Base-by-base conservation (phyloP, 202 grass and related monocot species). In the Cymbopogon flexuosus region DNA sequence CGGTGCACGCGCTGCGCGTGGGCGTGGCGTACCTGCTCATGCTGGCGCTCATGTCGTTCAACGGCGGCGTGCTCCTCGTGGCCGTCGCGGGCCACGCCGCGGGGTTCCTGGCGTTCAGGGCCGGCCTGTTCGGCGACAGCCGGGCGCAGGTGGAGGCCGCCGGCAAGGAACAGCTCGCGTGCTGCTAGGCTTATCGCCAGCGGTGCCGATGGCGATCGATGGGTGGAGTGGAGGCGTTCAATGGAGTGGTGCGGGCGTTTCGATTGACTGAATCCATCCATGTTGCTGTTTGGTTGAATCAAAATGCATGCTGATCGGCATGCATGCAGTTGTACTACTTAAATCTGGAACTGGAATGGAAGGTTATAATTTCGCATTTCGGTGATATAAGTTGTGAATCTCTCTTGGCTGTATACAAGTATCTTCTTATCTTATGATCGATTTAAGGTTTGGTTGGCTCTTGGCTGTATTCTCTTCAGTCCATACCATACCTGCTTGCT, bases 31-130 rank as follows among this genome's bases (percentile, higher is more conserved):
- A 92, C 87, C 11, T 94, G 35, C 84, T 97, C 68, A 97, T 94
- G 94, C 91, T 94, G 31, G 89, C 94, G 39, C 80, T 97, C 79
- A 93, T 93, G 94, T 97, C 91, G 6, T 97, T 97, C 89, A 93
- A 93, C 46, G 83, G 62, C 41, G 94, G 85, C 27, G 89, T 93
- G 54, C 73, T 97, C 76, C 77, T 93, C 33, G 94, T 29, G 0
- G 94, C 87, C 27, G 79, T 93, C n/a, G 72, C 81, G 0, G 91
- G 85, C 2, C 87, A 90, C 68, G 83, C 80, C 0, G 70, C 76
- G 7, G 94, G 89, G 34, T 91, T 90, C 72, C 67, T 91, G 29
- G 59, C 80, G 12, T 84, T 91, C 76, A 71, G 73, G 56, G 79
- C 81, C 6, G 71, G 68, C 12, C 54, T 81, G 12, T 84, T 37